Base-by-base conservation (phyloP, 2,329 filamentous ascomycete genomes). In the Myrmaecium sp. region DNA sequence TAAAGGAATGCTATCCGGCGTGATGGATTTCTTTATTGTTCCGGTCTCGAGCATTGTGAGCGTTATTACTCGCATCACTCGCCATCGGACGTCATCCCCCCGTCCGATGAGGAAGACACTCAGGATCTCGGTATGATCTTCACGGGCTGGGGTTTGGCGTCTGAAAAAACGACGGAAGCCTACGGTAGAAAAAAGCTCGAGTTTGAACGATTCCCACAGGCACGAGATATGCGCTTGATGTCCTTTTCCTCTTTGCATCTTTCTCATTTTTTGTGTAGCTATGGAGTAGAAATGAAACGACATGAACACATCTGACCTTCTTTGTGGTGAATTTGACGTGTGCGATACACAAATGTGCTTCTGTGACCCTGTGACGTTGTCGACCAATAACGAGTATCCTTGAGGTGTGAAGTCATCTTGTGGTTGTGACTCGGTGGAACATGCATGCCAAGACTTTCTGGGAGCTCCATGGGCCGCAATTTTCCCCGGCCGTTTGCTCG, bases 1-100 rank as follows among this genome's bases (percentile, higher is more conserved):
- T 94, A 93, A 59, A 62, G 47, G 51, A 42, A 50, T 54, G 47
- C 46, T 54, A 39, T 43, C 44, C 44, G 44, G 45, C 48, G 36
- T 46, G 39, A 47, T 60, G 56, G 52, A 55, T 49, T 53, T 55
- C 43, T 43, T 52, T 51, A 25, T 42, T 32, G 29, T 42, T 38
- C 36, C 30, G 22, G 25, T 28, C 22, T 28, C 17, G 23, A 20
- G 28, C 34, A 36, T 43, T 36, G 42, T 42, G 38, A 39, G 44
- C 44, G 41, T 43, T 41, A 36, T 39, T 43, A n/a, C n/a, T n/a
- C n/a, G n/a, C n/a, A n/a, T n/a, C n/a, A n/a, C n/a, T 5, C 18
- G 18, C 18, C 8, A 20, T 20, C 18, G n/a, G n/a, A n/a, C n/a
- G n/a, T n/a, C n/a, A n/a, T n/a, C n/a, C n/a, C n/a, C n/a, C n/a